Evolutionary conservation across 108 stramenopile genomes (phyloP), one percentile per base, ranked within the genome.

Genomic region (Tribonema minus): DNA sequence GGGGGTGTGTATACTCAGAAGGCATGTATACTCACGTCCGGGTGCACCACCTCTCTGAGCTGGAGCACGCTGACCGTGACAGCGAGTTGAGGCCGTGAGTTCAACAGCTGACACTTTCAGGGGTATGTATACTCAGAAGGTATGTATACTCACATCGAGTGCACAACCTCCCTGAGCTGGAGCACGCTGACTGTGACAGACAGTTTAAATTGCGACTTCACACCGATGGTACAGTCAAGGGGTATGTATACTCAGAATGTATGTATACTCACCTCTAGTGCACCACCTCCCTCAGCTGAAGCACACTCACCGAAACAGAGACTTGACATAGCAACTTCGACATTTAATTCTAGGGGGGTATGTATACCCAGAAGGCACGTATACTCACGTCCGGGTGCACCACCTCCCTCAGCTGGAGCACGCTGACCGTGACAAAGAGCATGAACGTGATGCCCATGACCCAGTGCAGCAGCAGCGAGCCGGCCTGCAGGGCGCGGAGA

Each of bases 281-380:
- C 15, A 88, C 78, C 29, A 95, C 95, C 76, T 96, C 95, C 30
- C 95, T 85, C 25, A 97, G 86, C 74, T 84, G 78, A 12, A 82
- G 76, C 31, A 96, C 90, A 5, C 92, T 92, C n/a, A 96, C 93
- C 6, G 97, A 96, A 30, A 96, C 92, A 4, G 92, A 84, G 27
- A 98, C 85, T 95, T 96, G 96, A 77, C 96, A 98, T 9, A 94
- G 92, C 64, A 98, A 96, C 31, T 95, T 95, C n/a, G n/a, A 62
- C 62, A 63, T 68, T 68, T 68, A 79, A 39, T 79, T 68, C 77
- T 70, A 60, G 5, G 70, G 68, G 31, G 70, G 27, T 9, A 61
- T 58, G 29, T 68, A 68, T n/a, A n/a, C n/a, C n/a, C n/a, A n/a
- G n/a, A n/a, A n/a, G n/a, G n/a, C n/a, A n/a, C n/a, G n/a, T n/a